Evolutionary conservation across 176 grass and related monocot species (phyloP).

Genomic region (Thinopyrum elongatum): DNA sequence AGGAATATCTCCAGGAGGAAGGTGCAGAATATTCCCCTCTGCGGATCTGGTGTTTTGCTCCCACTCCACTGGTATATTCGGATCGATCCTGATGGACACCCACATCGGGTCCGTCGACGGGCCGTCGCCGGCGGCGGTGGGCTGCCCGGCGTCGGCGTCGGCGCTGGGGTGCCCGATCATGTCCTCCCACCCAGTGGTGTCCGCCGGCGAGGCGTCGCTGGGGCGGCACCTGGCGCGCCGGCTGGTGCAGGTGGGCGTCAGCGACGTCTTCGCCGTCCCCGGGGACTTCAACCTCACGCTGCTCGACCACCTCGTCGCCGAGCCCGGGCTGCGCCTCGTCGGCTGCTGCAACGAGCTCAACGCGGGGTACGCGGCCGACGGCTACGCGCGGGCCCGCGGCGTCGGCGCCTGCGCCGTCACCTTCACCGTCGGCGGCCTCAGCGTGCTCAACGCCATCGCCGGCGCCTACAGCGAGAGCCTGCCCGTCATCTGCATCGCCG

Average conservation of each 20-base stretch:
- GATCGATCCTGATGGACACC: conserved; percentile 53
- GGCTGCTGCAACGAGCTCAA: conserved; percentile 97
- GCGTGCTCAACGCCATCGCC: conserved; percentile 90
- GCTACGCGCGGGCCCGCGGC: conserved; percentile 68
- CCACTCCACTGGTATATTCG: neutral
- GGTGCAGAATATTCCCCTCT: neutral
- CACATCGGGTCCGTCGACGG: conserved; percentile 46
- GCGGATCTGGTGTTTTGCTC: neutral
- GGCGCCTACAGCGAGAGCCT: conserved; percentile 97
- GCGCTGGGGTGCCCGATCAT: conserved; percentile 39
- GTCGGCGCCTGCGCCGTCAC: conserved; percentile 84
- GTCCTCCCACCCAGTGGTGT: conserved; percentile 7
- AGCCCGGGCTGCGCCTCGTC: conserved; percentile 79
- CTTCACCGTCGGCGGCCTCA: conserved; percentile 90
- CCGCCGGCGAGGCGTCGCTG: conserved; percentile 49
- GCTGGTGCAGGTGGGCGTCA: conserved; percentile 68
- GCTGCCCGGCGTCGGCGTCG: conserved; percentile 49
- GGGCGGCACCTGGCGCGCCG: conserved; percentile 74
- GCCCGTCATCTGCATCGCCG: conserved; percentile 83
- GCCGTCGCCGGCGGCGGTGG: neutral
- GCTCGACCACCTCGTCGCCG: conserved; percentile 84
- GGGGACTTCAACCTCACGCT: conserved; percentile 96
- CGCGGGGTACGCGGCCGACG: conserved; percentile 86
- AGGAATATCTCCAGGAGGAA: neutral
- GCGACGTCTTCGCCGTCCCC: conserved; percentile 86